Base-by-base conservation (phyloP, 2,329 filamentous ascomycete species). In the Colletotrichum shisoi region DNA sequence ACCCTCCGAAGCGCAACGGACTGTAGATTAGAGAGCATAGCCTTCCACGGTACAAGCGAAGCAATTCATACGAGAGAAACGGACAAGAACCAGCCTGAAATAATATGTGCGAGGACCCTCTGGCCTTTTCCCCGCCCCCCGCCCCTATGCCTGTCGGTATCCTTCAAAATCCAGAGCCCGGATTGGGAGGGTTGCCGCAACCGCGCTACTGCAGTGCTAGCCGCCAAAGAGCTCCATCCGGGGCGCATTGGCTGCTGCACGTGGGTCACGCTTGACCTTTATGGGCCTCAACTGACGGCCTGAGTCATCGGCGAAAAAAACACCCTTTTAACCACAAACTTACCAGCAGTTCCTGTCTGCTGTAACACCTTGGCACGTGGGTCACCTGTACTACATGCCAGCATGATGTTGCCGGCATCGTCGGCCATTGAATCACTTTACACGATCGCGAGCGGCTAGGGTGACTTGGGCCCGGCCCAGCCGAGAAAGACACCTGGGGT, bases 21-120 rank as follows among this genome's bases (percentile, higher is more conserved):
- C 42, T 54, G 60, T 63, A 63, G 64, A 64, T 21, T 58, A 54
- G 39, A 45, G 49, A 24, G 34, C 42, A 42, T 34, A 39, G n/a
- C 31, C 34, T 39, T 48, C 31, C 17, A 56, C 37, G 40, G 63
- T 51, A 31, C 45, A n/a, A 57, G 63, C 56, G 59, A 42, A 63
- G 56, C 39, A 57, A 57, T 63, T 34, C n/a, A 24, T 37, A n/a
- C 11, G 19, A 48, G 15, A 39, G 34, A 40, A 34, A 21, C 40
- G 19, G 19, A 21, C 21, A 48, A 46, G 19, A 37, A n/a, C 12
- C 6, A 57, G 6, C 31, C 42, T 48, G 42, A 24, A 13, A 19
- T 37, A 15, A 13, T 11, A 31, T 34, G 31, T 19, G 19, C 37
- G 27, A 5, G 48, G 11, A 21, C 4, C 13, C 19, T 19, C 48